Base-by-base conservation (phyloP, 176 grass and related monocot species). In the Tuctoria greenei region DNA sequence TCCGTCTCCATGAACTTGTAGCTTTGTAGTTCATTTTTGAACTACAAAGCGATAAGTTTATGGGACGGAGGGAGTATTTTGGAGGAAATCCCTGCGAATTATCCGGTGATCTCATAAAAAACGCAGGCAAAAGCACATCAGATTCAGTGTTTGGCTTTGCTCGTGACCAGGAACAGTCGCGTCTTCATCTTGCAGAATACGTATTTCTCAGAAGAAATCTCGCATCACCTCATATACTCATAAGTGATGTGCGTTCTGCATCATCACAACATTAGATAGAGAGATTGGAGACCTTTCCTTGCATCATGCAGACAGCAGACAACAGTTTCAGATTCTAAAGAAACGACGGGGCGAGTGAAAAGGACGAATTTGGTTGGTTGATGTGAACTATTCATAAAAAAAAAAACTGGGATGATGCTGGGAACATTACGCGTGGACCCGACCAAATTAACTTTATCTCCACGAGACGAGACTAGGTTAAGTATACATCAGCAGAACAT, bases 181-280 rank as follows among this genome's bases (percentile, higher is more conserved):
- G n/a, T n/a, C n/a, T n/a, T n/a, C n/a, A n/a, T n/a, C n/a, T n/a
- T n/a, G n/a, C n/a, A n/a, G n/a, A n/a, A 10, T 11, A 12, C 2
- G 11, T 44, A 44, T 44, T 39, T 39, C 38, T 39, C 8, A 4
- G 44, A 46, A 46, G 44, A 46, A 46, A 66, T n/a, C n/a, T 50
- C 16, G 16, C 18, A 34, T 74, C 69, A 66, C 71, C 55, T 75
- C 72, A 51, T 20, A 14, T n/a, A n/a, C n/a, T n/a, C n/a, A n/a
- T n/a, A n/a, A 21, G n/a, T n/a, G n/a, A n/a, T n/a, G n/a, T 31
- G 24, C 23, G 63, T 71, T 71, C 36, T 26, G 39, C 31, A 31
- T 74, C 83, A 51, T 6, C n/a, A n/a, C n/a, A 35, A 5, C 7
- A 79, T 40, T 64, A 2, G 21, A 27, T 59, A n/a, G n/a, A 13